Evolutionary conservation across 2,329 filamentous ascomycete species (phyloP), one percentile per base, ranked within the genome.

Genomic region (Penicillium sp.): DNA sequence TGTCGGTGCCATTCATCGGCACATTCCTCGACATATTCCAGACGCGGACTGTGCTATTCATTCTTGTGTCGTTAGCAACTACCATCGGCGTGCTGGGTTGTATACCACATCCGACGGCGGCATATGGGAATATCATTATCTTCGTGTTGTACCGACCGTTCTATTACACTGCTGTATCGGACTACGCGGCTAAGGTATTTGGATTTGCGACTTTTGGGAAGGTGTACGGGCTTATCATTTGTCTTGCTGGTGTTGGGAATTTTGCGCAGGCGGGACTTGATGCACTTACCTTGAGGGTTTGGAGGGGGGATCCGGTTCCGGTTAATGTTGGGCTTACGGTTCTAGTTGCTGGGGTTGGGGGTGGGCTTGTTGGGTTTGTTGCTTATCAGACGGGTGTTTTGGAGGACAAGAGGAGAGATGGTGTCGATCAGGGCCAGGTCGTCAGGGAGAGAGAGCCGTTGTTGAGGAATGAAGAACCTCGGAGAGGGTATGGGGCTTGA

Each of bases 201-300:
- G 92, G 92, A 16, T 96, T 96, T 76, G 83, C 87, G 59, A 96
- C 91, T 0, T 96, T 96, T 65, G 92, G 92, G 45, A 96, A 90
- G 56, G 91, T 97, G n/a, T 96, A 96, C 74, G 92, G 92, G 11
- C 82, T 92, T 21, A 89, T 96, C 63, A 96, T 96, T 65, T 95
- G 90, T 74, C 77, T 94, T 2, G 88, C 91, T 0, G 92, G 92
- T 0, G 72, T 96, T 0, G 82, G 92, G 68, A 96, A 95, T 74
- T 92, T 97, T 68, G 84, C 84, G 1, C 91, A 96, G 76, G 88
- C 87, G 5, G 91, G 84, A 0, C 80, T 96, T 34, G 92, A 96
- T 72, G 84, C 87, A 25, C 72, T 93, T 36, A 91, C 92, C 40
- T 90, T 95, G 68, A 80, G 84, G 55, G 81, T 81, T 0, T 96